Evolutionary conservation across 2,329 filamentous ascomycete genomes (phyloP).

Genomic region (Trichocomaceae sp.): DNA sequence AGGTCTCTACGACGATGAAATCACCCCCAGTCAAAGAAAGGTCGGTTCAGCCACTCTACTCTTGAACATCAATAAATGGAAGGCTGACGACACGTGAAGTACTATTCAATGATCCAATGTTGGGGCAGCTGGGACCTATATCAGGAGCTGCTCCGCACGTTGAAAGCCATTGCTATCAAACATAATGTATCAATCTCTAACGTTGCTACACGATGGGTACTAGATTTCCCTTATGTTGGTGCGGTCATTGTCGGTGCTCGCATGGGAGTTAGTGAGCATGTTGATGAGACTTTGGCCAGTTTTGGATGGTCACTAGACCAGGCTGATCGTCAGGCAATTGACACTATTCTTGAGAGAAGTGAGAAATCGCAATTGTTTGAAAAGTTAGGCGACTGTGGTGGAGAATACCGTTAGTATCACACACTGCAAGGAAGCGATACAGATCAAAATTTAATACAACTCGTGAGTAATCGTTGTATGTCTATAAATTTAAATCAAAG

Average conservation of each 20-base stretch:
- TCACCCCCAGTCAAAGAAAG: constrained; percentile 12
- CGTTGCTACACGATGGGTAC: constrained; percentile 11
- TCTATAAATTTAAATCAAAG: no score
- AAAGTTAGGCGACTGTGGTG: constrained; percentile 10
- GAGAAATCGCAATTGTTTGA: constrained; percentile 4
- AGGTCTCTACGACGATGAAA: constrained; percentile 6
- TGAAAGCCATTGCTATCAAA: constrained; percentile 5
- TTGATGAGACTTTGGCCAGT: constrained; percentile 6
- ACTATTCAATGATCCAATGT: constrained; percentile 10
- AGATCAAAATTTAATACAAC: no score
- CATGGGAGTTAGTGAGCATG: constrained; percentile 11
- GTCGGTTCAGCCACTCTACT: not conserved
- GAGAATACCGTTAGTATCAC: constrained; percentile 8
- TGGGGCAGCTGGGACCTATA: constrained; percentile 9
- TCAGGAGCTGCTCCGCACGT: not conserved
- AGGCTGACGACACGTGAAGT: not conserved
- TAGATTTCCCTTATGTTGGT: constrained; percentile 7
- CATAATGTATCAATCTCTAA: constrained; percentile 10
- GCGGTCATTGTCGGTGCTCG: constrained; percentile 10
- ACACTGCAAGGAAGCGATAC: no score
- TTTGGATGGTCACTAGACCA: constrained; percentile 11
- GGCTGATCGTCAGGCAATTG: constrained; percentile 1
- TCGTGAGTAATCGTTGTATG: no score
- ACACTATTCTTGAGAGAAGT: constrained; percentile 1
- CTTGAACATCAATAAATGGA: not conserved